Evolutionary conservation across 1,139 yeast species (phyloP).

Genomic region (Kodamaea sp.): DNA sequence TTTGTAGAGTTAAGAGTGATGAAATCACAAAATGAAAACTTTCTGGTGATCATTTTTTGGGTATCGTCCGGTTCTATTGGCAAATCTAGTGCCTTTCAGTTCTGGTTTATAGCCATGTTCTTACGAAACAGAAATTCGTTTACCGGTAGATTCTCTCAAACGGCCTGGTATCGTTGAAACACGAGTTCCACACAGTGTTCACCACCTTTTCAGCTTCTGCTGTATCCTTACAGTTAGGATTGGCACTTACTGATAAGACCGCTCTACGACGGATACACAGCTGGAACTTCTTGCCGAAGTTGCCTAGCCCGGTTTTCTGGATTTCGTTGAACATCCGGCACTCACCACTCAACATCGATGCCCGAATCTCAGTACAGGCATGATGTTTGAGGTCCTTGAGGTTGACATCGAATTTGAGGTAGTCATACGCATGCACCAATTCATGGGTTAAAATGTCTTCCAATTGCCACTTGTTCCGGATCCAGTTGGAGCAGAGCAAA

Average conservation of each 20-base stretch:
- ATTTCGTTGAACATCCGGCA: slow-evolving; percentile 90
- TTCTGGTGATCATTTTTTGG: too few species aligned
- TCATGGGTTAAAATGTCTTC: slow-evolving; percentile 95
- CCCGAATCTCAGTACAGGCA: slow-evolving; percentile 96
- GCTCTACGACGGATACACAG: slow-evolving; percentile 90
- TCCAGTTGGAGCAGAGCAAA: slow-evolving; percentile 81
- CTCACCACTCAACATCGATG: slow-evolving; percentile 91
- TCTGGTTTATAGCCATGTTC: too few species aligned
- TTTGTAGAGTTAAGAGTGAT: too few species aligned
- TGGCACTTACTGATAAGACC: slow-evolving; percentile 74
- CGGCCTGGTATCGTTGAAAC: slow-evolving; percentile 94
- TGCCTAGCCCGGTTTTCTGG: slow-evolving; percentile 59
- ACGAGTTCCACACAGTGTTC: slow-evolving; percentile 85
- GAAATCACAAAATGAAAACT: too few species aligned
- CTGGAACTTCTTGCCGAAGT: slow-evolving; percentile 83
- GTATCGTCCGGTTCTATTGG: too few species aligned
- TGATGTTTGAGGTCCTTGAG: slow-evolving; percentile 85
- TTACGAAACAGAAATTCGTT: too few species aligned
- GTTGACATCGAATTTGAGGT: slow-evolving; percentile 81
- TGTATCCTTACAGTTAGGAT: slow-evolving; percentile 74
- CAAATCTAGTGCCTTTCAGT: too few species aligned
- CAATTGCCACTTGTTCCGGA: slow-evolving; percentile 74
- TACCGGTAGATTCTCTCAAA: slow-evolving; percentile 84
- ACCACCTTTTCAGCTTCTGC: slow-evolving; percentile 81
- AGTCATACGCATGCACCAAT: slow-evolving; percentile 90